phyloP scores from a whole-genome alignment of 495 filamentous ascomycete genomes.

The Trichoderma orchidacearum region DNA sequence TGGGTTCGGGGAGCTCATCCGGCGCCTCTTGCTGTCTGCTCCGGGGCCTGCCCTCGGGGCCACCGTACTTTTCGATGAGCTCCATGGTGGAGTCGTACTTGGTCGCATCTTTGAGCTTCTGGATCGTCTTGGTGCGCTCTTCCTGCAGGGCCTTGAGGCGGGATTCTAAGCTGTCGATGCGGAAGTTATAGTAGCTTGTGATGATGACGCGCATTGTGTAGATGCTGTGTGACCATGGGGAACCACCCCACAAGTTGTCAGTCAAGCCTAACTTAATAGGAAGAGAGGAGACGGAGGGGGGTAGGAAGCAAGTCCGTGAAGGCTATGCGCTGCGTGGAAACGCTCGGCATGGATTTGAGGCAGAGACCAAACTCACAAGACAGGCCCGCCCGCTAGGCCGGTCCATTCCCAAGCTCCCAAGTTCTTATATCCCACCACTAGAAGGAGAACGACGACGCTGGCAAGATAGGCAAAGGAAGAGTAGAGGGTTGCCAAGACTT shows the following conservation, averaged over 20 bases:
- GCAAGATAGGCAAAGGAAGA: constrained; percentile 80
- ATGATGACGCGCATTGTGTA: constrained; percentile 46
- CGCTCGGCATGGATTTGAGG: neutral
- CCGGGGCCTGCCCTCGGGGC: constrained; percentile 34
- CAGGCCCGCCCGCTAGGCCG: constrained; percentile 63
- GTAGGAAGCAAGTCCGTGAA: neutral
- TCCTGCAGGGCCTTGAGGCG: constrained; percentile 60
- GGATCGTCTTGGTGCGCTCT: constrained; percentile 75
- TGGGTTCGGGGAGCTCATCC: constrained; percentile 5
- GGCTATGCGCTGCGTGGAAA: constrained; percentile 9
- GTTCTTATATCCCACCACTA: constrained; percentile 77
- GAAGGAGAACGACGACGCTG: constrained; percentile 59
- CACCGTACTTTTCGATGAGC: constrained; percentile 87
- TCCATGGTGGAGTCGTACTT: constrained; percentile 92
- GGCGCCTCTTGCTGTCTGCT: constrained; percentile 20
- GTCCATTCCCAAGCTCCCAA: constrained; percentile 64
- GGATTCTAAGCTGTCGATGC: constrained; percentile 50
- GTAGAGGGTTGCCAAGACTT: constrained; percentile 81
- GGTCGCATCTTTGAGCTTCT: constrained; percentile 85
- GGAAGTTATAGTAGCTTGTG: constrained; percentile 65
- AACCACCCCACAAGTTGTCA: too few relatives aligned
- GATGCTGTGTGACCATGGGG: constrained; percentile 44
- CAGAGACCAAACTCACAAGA: constrained; percentile 40
- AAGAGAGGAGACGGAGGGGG: neutral
- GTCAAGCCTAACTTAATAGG: too few relatives aligned